Conservation (phyloP, 75 land plant genomes). For the Larix kaempferi region DNA sequence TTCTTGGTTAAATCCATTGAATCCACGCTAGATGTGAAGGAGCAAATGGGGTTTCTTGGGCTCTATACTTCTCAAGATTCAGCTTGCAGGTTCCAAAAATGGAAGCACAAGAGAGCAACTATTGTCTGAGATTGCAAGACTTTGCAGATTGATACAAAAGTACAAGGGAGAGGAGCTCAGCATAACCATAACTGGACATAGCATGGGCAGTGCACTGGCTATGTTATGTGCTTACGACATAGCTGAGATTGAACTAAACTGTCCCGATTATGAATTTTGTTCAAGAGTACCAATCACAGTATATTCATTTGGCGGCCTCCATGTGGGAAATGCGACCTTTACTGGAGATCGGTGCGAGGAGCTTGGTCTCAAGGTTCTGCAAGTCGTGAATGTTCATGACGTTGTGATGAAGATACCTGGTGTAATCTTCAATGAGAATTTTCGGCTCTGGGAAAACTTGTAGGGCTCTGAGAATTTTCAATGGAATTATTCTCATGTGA, state of each 20-base stretch:
- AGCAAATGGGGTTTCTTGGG: constrained; percentile 58
- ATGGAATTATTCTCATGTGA: too few species aligned
- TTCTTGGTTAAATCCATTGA: constrained; percentile 41
- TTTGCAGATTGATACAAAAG: constrained; percentile 20
- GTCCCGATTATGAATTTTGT: too few species aligned
- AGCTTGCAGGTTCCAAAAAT: constrained; percentile 31
- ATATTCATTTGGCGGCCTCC: constrained; percentile 47
- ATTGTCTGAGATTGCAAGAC: constrained; percentile 36
- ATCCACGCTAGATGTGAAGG: constrained; percentile 47
- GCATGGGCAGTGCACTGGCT: constrained; percentile 40
- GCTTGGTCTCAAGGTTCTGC: constrained; percentile 57
- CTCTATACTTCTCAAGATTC: constrained; percentile 56
- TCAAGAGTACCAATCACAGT: constrained; percentile 47
- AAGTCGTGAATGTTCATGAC: constrained; percentile 61
- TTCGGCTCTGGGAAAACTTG: constrained; percentile 10
- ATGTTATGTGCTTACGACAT: constrained; percentile 60
- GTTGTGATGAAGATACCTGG: constrained; percentile 65
- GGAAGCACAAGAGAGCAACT: constrained; percentile 55
- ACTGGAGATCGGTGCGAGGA: constrained; percentile 54
- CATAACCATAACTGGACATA: constrained; percentile 66
- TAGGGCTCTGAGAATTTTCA: too few species aligned
- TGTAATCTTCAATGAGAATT: constrained; percentile 45
- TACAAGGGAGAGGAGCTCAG: constrained; percentile 52
- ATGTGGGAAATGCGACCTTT: constrained; percentile 64
- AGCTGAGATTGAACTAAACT: constrained; percentile 49